These are phyloP conservation scores for Diaporthe nobilis DNA, from an alignment of 2,329 filamentous ascomycete species.

Conservation along the genomic window DNA sequence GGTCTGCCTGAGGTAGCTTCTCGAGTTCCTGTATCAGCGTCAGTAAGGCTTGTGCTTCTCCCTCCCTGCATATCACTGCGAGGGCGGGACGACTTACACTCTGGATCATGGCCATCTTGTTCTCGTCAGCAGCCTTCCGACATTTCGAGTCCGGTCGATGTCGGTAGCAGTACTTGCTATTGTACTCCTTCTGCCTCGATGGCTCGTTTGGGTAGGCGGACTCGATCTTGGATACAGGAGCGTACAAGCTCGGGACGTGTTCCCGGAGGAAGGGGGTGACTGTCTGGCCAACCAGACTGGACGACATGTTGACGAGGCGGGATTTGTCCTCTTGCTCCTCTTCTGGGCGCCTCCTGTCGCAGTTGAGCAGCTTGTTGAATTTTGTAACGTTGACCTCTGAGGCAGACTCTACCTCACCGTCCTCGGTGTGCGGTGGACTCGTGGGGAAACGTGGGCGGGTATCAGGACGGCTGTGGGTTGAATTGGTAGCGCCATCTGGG, in stretches of 20 bases:
- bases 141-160: slow-evolving; percentile 96
- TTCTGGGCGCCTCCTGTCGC: slow-evolving; percentile 65
- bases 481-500: slow-evolving; percentile 30
- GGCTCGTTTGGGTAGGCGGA: slow-evolving; percentile 61
- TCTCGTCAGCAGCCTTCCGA: slow-evolving; percentile 91
- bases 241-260: slow-evolving; percentile 92
- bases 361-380: slow-evolving; percentile 57
- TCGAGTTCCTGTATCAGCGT: slow-evolving; percentile 77
- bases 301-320: slow-evolving; percentile 70
- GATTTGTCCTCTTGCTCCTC: slow-evolving; percentile 64
- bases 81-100: slow-evolving; percentile 68
- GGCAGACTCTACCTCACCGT: slow-evolving; percentile 40
- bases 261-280: slow-evolving; percentile 90
- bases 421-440: slow-evolving; percentile 47
- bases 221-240: slow-evolving; percentile 74
- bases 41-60: slow-evolving; percentile 43
- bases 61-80: slow-evolving; percentile 28
- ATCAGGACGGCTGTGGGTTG: slow-evolving; percentile 27
- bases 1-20: slow-evolving; percentile 84
- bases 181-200: slow-evolving; percentile 53
- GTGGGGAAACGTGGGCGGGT: slow-evolving; percentile 38
- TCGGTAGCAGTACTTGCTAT: slow-evolving; percentile 95
- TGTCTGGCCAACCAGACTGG: slow-evolving; percentile 80
- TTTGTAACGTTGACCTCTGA: slow-evolving; percentile 29
- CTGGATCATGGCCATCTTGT: slow-evolving; percentile 95